phyloP scores from a whole-genome alignment of 345 rosid genomes.

The Schrenkiella parvula region DNA sequence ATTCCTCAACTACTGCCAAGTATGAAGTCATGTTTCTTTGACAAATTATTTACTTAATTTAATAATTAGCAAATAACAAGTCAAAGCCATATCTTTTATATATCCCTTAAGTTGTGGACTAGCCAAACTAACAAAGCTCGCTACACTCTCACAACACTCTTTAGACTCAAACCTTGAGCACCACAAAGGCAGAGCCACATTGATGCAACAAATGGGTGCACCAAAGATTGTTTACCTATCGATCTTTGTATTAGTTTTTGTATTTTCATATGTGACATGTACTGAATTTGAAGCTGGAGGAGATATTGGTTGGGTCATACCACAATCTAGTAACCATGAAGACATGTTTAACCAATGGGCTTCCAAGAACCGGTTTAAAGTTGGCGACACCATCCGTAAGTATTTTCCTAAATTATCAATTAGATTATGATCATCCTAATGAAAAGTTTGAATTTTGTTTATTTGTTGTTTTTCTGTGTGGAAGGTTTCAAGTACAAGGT shows the following conservation, averaged over 20 bases:
- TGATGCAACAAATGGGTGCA: not conserved
- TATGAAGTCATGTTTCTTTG: not conserved
- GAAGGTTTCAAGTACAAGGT: conserved; percentile 44
- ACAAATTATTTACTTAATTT: not conserved
- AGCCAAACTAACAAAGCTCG: not conserved
- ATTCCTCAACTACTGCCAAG: not conserved
- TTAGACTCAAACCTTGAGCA: conserved; percentile 3
- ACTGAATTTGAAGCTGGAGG: conserved; percentile 55
- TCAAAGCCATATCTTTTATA: not conserved
- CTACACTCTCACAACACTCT: not conserved
- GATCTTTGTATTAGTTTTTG: not conserved
- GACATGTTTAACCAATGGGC: conserved; percentile 67
- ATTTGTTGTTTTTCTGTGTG: not conserved
- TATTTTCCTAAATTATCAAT: not conserved
- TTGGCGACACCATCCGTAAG: conserved; percentile 55
- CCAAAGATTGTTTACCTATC: not conserved
- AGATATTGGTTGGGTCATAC: conserved; percentile 55
- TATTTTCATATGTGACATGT: conserved; percentile 4
- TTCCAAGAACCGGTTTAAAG: conserved; percentile 54
- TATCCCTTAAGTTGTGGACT: conserved; percentile 14
- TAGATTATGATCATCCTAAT: not conserved
- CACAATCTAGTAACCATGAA: conserved; percentile 38
- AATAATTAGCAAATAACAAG: not conserved
- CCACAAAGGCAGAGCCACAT: not conserved
- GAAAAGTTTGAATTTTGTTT: not conserved